Percentiles rank a stretch among this genome's conserved stretches.
phyloP scores from a whole-genome alignment of 192 early-diverging fungal genomes.

The Powellomyces hirtus region DNA sequence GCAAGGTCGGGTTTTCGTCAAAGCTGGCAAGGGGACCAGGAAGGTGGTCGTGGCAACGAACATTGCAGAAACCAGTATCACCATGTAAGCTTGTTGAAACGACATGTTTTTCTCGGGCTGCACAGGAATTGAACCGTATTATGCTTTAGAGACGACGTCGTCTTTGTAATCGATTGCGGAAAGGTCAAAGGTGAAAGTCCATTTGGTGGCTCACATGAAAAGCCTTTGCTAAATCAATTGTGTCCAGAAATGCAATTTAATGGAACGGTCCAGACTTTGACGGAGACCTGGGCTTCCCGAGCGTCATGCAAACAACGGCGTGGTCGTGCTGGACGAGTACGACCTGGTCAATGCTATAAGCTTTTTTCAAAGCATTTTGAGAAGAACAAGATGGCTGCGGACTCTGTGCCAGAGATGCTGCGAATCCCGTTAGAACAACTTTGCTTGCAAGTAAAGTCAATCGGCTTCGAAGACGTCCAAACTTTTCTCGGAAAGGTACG shows the following conservation, averaged over 20 bases:
- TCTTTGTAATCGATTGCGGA: constrained; percentile 75
- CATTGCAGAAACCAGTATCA: constrained; percentile 77
- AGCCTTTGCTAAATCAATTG: too few relatives aligned
- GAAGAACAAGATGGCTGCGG: constrained; percentile 35
- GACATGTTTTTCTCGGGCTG: constrained; percentile 21
- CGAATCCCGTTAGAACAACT: constrained; percentile 82
- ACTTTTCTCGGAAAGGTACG: constrained; percentile 39
- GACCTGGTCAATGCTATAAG: constrained; percentile 70
- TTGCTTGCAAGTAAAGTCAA: constrained; percentile 64
- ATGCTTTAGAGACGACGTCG: constrained; percentile 66
- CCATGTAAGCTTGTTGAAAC: too few relatives aligned
- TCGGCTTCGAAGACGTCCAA: constrained; percentile 30
- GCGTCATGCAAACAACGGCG: constrained; percentile 69
- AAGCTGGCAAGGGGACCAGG: constrained; percentile 42
- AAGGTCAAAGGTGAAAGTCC: constrained; percentile 67
- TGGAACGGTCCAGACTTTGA: constrained; percentile 35
- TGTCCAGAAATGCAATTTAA: constrained; percentile 52
- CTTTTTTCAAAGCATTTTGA: constrained; percentile 39
- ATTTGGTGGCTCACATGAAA: constrained; percentile 9
- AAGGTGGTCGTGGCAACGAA: constrained; percentile 84
- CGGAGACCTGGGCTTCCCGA: constrained; percentile 65
- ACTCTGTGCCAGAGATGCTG: constrained; percentile 77
- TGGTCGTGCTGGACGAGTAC: constrained; percentile 84
- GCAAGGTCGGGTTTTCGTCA: constrained; percentile 64
- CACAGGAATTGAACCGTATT: not conserved